Percentiles rank a stretch among this genome's conserved stretches.
phyloP scores from a whole-genome alignment of 1,139 yeast species.

The Saccharomycopsis hybrid region DNA sequence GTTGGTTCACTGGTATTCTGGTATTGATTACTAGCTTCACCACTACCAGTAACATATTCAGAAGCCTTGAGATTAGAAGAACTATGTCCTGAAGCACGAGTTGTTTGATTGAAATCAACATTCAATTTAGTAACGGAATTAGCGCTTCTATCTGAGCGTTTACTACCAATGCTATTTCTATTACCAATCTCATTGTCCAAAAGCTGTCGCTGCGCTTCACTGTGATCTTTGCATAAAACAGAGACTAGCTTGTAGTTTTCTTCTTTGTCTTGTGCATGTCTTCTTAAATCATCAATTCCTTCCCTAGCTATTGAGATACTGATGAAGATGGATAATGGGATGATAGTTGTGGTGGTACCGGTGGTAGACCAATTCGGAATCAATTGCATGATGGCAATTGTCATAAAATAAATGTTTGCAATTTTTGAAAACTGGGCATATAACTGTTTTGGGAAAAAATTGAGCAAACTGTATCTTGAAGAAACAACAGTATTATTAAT shows the following conservation, averaged over 20 bases:
- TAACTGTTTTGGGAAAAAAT: conserved; percentile 83
- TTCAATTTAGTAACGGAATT: conserved; percentile 12
- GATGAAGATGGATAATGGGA: conserved; percentile 81
- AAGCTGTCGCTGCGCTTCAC: conserved; percentile 12
- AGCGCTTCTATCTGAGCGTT: conserved; percentile 7
- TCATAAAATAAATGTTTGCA: conserved; percentile 81
- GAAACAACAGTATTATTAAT: conserved; percentile 69
- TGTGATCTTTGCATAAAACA: conserved; percentile 3
- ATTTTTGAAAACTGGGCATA: conserved; percentile 87
- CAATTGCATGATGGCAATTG: conserved; percentile 89
- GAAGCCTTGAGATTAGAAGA: neutral
- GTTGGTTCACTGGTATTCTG: neutral
- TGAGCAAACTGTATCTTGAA: conserved; percentile 73
- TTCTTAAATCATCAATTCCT: conserved; percentile 85
- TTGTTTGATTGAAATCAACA: neutral
- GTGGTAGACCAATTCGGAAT: conserved; percentile 98
- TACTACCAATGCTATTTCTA: conserved; percentile 14
- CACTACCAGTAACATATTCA: neutral
- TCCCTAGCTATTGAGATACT: conserved; percentile 89
- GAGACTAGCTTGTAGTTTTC: conserved; percentile 64
- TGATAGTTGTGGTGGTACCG: conserved; percentile 90
- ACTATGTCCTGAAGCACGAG: neutral
- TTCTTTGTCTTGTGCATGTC: conserved; percentile 78
- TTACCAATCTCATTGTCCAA: neutral
- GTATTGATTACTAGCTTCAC: neutral